These are phyloP conservation scores for Alternaria postmessia DNA, from an alignment of 2,329 filamentous ascomycete genomes.

Conservation along the genomic window DNA sequence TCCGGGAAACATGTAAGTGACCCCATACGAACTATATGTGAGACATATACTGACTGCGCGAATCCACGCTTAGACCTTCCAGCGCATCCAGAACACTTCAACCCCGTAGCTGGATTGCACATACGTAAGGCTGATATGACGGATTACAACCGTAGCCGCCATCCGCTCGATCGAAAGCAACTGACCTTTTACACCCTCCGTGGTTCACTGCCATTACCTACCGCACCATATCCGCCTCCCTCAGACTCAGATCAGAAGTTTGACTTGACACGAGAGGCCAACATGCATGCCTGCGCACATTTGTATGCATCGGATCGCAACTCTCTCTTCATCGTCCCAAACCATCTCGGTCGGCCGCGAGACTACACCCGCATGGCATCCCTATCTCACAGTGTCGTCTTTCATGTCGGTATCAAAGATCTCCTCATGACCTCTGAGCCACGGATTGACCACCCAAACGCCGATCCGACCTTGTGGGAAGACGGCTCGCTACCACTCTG, in stretches of 20 bases:
- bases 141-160: conserved; percentile 53
- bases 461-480: conserved; percentile 35
- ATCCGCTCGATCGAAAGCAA: conserved; percentile 46
- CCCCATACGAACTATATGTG: not conserved
- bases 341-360: conserved; percentile 47
- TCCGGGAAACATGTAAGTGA: conserved; percentile 8
- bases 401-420: conserved; percentile 42
- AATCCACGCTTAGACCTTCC: conserved; percentile 26
- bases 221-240: conserved; percentile 31
- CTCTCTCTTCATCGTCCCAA: conserved; percentile 61
- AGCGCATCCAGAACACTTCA: conserved; percentile 47
- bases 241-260: not conserved
- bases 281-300: conserved; percentile 66
- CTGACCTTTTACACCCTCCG: conserved; percentile 47
- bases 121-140: conserved; percentile 63
- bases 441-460: conserved; percentile 22
- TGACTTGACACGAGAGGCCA: conserved; percentile 46
- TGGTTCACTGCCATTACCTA: conserved; percentile 43
- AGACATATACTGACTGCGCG: not conserved
- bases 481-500: conserved; percentile 32
- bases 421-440: conserved; percentile 36
- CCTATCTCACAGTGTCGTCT: conserved; percentile 45
- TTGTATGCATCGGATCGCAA: conserved; percentile 66
- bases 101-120: conserved; percentile 56
- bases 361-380: conserved; percentile 43